phyloP scores from a whole-genome alignment of 805 yeast species.

The Zygotorulaspora sp. region DNA sequence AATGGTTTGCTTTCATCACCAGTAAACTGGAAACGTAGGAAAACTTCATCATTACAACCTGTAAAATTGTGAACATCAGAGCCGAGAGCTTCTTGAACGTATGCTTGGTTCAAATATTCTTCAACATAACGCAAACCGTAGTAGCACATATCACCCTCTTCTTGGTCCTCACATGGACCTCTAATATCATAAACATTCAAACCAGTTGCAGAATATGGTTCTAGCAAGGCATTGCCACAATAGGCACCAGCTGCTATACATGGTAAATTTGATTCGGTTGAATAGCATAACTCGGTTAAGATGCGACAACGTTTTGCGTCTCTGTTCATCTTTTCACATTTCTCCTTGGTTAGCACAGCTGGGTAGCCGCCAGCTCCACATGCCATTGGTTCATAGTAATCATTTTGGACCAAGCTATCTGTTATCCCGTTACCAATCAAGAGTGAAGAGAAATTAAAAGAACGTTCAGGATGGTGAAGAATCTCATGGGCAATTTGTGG shows the following conservation, averaged over 20 bases:
- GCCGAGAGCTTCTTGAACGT: slow-evolving; percentile 73
- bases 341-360: slow-evolving; percentile 63
- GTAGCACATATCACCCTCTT: slow-evolving; percentile 63
- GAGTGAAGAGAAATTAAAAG: slow-evolving; percentile 68
- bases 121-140: slow-evolving; percentile 65
- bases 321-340: slow-evolving; percentile 60
- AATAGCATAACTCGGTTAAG: slow-evolving; percentile 63
- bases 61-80: slow-evolving; percentile 72
- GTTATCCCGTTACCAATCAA: slow-evolving; percentile 92
- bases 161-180: slow-evolving; percentile 64
- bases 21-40: slow-evolving; percentile 60
- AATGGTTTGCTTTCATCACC: slow-evolving; percentile 88
- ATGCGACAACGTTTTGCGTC: slow-evolving; percentile 61
- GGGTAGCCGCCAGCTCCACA: slow-evolving; percentile 86
- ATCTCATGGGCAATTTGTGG: slow-evolving; percentile 63
- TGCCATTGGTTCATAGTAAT: slow-evolving; percentile 86
- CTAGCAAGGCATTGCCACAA: slow-evolving; percentile 67
- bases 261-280: slow-evolving; percentile 55
- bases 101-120: slow-evolving; percentile 63
- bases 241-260: slow-evolving; percentile 83
- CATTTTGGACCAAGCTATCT: slow-evolving; percentile 74
- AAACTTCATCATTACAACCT: slow-evolving; percentile 66
- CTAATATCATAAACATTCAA: slow-evolving; percentile 85
- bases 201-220: slow-evolving; percentile 67
- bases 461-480: slow-evolving; percentile 41